phyloP scores from a whole-genome alignment of 139 green algal species.

The Ostreobium quekettii region DNA sequence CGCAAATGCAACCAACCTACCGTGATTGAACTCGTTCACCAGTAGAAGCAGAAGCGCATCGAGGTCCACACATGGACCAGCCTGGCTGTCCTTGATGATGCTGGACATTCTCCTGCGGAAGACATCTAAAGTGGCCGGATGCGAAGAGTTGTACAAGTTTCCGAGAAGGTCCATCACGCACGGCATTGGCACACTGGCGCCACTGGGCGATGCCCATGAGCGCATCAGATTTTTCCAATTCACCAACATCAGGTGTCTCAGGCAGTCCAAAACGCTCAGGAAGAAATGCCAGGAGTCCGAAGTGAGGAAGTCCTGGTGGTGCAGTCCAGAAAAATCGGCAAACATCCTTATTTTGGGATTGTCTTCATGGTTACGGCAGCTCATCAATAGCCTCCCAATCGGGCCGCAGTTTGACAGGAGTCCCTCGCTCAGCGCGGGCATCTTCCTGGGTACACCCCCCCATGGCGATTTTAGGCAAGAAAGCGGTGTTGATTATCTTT shows the following conservation, averaged over 20 bases:
- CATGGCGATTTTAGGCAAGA: too few species aligned
- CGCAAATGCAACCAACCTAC: neutral
- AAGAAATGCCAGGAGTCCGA: neutral
- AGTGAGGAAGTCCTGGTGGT: neutral
- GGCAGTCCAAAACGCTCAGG: neutral
- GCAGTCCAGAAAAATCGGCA: neutral
- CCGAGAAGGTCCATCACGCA: neutral
- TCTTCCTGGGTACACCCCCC: too few species aligned
- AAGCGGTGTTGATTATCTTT: too few species aligned
- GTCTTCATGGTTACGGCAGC: neutral
- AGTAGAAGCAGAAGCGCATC: neutral
- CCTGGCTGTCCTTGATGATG: neutral
- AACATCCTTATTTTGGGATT: neutral
- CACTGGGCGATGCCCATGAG: neutral
- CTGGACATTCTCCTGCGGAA: neutral
- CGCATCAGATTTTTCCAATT: neutral
- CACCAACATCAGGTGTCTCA: neutral
- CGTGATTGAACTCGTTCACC: neutral
- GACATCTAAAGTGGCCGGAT: neutral
- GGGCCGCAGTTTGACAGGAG: neutral
- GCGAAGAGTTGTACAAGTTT: neutral
- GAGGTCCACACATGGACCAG: neutral
- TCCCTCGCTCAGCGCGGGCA: neutral
- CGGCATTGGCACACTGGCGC: neutral
- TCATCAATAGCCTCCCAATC: neutral